A percentile compares a stretch with the other conserved stretches of the same genome.
Conservation (phyloP, 192 early-diverging fungal genomes). For the Funneliformis geosporum region DNA sequence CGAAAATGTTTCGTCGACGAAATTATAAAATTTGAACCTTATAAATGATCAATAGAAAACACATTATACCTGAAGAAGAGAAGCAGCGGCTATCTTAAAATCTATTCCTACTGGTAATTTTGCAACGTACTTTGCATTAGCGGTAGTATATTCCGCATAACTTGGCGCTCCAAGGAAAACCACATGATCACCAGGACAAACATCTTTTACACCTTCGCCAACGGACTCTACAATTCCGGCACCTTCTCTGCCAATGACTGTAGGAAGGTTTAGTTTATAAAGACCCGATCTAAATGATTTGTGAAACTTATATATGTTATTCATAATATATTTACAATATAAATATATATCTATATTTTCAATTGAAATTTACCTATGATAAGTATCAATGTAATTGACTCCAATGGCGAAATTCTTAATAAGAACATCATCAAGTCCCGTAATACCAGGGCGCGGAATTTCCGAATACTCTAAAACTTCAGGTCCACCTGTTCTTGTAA, state of each 20-base stretch:
- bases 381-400: slow-evolving; percentile 53
- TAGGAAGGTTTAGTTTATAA: slow-evolving; percentile 66
- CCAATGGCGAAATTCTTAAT: slow-evolving; percentile 76
- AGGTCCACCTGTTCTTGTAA: slow-evolving; percentile 56
- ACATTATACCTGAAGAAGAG: slow-evolving; percentile 65
- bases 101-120: slow-evolving; percentile 51
- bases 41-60: background rate
- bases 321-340: background rate
- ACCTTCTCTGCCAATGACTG: slow-evolving; percentile 77
- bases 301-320: background rate
- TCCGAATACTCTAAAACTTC: slow-evolving; percentile 56
- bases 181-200: slow-evolving; percentile 81
- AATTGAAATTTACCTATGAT: slow-evolving; percentile 52
- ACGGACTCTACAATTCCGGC: slow-evolving; percentile 78
- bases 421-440: slow-evolving; percentile 54
- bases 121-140: slow-evolving; percentile 32
- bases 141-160: slow-evolving; percentile 78
- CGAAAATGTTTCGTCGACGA: background rate
- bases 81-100: slow-evolving; percentile 63
- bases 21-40: slow-evolving; percentile 12
- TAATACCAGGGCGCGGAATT: slow-evolving; percentile 31
- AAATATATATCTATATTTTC: background rate
- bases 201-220: slow-evolving; percentile 62
- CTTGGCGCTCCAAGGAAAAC: slow-evolving; percentile 63
- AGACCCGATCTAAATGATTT: slow-evolving; percentile 58